Base-by-base conservation (phyloP, 352 stramenopile species). In the Plasmopara halstedii region DNA sequence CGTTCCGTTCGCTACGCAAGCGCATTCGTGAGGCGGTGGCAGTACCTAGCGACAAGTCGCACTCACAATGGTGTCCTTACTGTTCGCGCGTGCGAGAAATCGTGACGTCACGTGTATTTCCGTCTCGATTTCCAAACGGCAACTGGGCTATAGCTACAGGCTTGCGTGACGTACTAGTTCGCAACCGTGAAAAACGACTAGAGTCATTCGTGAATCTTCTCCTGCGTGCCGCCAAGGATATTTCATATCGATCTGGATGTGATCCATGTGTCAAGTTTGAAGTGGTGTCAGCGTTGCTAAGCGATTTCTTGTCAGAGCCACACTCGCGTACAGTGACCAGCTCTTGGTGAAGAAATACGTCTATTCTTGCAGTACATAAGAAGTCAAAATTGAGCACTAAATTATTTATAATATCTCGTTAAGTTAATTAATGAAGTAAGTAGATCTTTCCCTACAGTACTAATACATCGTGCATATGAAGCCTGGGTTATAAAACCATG, bases 21-120 rank as follows among this genome's bases (percentile, higher is more conserved):
- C 48, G 52, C 2, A 41, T 88, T 8, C 40, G 56, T 8, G 42
- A 64, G 3, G 49, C 50, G 2, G 54, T 74, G 10, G 45, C 47
- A 4, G 45, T 26, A 11, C 32, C 43, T 9, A 52, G 60, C 20
- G 50, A 77, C 36, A 48, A 44, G 27, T 52, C 64, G 41, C 74
- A 86, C 35, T 17, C 47, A n/a, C 70, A 73, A 43, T 85, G 70
- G 68, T 88, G 76, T 54, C 40, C 44, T 8, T 85, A 80, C 45
- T 88, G 73, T 51, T 50, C 48, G 13, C 61, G 53, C 5, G 57
- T 85, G 22, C 38, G 70, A 27, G 74, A 65, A 46, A 19, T 85
- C 5, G 50, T 64, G 1, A 43, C 50, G 10, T 70, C 61, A 4
- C 55, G 47, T 2, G 14, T 59, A 33, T 88, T 88, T 29, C 70